phyloP scores from a whole-genome alignment of 306 rosid genomes.

The Styphnolobium japonicum region DNA sequence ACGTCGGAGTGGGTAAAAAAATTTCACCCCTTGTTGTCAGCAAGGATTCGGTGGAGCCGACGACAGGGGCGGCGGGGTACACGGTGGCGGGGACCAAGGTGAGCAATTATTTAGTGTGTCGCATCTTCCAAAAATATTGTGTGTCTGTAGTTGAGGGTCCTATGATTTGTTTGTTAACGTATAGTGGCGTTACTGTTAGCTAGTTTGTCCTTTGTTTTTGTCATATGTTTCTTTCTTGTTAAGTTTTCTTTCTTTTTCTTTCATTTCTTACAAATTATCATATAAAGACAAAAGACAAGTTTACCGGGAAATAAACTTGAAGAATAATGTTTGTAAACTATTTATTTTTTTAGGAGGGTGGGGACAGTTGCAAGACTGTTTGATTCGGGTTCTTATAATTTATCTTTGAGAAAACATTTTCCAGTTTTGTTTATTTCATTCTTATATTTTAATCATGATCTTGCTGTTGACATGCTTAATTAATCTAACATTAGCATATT shows the following conservation, averaged over 20 bases:
- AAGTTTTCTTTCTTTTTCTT: not conserved
- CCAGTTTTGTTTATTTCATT: not conserved
- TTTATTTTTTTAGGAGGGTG: constrained; percentile 13
- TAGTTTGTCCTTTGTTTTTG: not conserved
- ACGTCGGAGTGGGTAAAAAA: constrained; percentile 26
- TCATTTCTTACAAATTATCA: not conserved
- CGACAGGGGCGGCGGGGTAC: not conserved
- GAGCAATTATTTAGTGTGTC: constrained; percentile 36
- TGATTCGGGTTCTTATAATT: not conserved
- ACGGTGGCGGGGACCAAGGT: constrained; percentile 38
- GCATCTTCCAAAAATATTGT: constrained; percentile 13
- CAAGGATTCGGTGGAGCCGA: constrained; percentile 27
- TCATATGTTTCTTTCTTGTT: not conserved
- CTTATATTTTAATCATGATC: not conserved
- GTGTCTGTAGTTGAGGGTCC: constrained; percentile 35
- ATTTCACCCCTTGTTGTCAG: constrained; percentile 56
- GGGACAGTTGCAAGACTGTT: not conserved
- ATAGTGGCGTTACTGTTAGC: no score
- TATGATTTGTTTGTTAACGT: not conserved
- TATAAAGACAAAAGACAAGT: constrained; percentile 18
- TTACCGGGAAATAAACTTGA: constrained; percentile 9
- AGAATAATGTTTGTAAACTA: not conserved
- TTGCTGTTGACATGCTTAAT: not conserved
- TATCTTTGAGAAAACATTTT: not conserved
- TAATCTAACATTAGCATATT: not conserved